phyloP scores from a whole-genome alignment of 2,329 filamentous ascomycete genomes.

The Aureobasidium uvarum region DNA sequence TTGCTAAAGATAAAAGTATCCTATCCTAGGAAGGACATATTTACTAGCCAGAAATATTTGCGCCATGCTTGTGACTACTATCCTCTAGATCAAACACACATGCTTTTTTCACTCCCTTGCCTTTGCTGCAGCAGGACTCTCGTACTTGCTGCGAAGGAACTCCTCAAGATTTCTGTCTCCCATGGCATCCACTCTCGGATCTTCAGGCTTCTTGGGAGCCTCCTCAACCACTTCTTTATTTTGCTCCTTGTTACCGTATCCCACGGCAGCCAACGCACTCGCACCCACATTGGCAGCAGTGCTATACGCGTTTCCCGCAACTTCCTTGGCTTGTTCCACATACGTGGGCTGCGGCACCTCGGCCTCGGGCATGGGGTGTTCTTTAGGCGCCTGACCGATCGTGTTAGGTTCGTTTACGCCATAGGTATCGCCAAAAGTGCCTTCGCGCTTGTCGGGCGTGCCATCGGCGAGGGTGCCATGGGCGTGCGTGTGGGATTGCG shows the following conservation, averaged over 20 bases:
- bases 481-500: constrained; percentile 47
- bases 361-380: constrained; percentile 41
- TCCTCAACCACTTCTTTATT: constrained; percentile 30
- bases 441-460: constrained; percentile 45
- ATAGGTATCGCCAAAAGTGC: constrained; percentile 48
- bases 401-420: constrained; percentile 50
- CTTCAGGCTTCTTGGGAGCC: constrained; percentile 30
- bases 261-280: constrained; percentile 40
- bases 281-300: constrained; percentile 37
- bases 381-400: constrained; percentile 51
- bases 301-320: constrained; percentile 36
- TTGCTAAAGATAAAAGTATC: neutral
- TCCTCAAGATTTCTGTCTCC: constrained; percentile 39
- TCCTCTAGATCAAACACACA: neutral
- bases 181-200: constrained; percentile 37
- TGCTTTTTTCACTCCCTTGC: neutral
- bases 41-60: neutral
- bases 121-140: constrained; percentile 26
- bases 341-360: constrained; percentile 40
- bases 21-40: neutral
- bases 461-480: constrained; percentile 44
- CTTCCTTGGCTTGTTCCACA: constrained; percentile 47
- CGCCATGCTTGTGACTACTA: neutral
- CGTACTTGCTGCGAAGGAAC: constrained; percentile 38
- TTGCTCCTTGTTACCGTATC: constrained; percentile 34